Evolutionary conservation across 768 basidiomycete genomes (phyloP).

Genomic region (Suillus placidus): DNA sequence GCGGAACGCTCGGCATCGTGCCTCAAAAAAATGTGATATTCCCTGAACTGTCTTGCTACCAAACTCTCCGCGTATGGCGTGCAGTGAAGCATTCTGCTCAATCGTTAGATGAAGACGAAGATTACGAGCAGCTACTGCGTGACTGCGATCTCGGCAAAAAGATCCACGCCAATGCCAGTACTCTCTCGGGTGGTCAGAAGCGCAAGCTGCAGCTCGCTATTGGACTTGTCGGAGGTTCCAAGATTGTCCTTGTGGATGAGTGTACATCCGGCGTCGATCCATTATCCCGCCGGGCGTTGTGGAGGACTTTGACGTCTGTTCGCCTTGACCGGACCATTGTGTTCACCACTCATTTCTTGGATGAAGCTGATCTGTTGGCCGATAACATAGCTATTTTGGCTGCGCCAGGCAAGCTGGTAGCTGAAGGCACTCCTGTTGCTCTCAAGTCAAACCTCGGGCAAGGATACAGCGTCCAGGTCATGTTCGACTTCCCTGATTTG

Average conservation of each 20-base stretch:
- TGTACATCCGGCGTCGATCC: conserved; percentile 85
- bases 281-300: conserved; percentile 73
- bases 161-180: conserved; percentile 64
- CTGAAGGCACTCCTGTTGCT: conserved; percentile 70
- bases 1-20: conserved; percentile 73
- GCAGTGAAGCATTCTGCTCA: conserved; percentile 66
- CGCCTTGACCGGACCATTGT: conserved; percentile 68
- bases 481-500: conserved; percentile 43
- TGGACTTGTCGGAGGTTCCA: conserved; percentile 75
- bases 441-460: conserved; percentile 71
- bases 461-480: conserved; percentile 67
- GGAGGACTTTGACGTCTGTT: conserved; percentile 72
- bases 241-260: conserved; percentile 65
- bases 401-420: conserved; percentile 74
- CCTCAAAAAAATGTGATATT: conserved; percentile 86
- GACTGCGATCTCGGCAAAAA: conserved; percentile 79
- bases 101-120: conserved; percentile 47
- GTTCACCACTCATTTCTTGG: conserved; percentile 82
- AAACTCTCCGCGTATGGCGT: conserved; percentile 73
- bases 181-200: conserved; percentile 80
- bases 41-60: conserved; percentile 71
- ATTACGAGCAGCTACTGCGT: conserved; percentile 63
- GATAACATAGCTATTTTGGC: conserved; percentile 77
- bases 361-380: conserved; percentile 78
- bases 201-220: conserved; percentile 83